Evolutionary conservation across 1,284 basidiomycete species (phyloP), one percentile per base, ranked within the genome.

Genomic region (Pascua sp.): DNA sequence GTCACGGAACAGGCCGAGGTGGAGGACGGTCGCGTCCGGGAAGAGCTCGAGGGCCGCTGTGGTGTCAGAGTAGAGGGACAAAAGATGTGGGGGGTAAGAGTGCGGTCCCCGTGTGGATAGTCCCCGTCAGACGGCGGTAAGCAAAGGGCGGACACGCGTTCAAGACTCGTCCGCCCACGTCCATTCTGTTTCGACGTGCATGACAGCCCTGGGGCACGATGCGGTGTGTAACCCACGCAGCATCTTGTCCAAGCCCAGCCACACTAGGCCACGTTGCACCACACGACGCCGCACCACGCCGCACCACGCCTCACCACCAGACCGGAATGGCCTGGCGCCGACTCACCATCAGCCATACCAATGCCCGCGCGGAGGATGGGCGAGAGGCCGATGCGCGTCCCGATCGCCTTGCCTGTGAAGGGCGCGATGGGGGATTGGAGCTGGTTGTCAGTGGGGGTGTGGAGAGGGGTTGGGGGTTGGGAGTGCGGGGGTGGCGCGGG

Each of bases 311-410:
- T 2, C 13, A 8, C 42, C n/a, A 3, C 42, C n/a, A n/a, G n/a
- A 13, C 17, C 24, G 24, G 4, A 32, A 32, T 7, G 24, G 24
- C 24, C 24, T 32, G 24, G 7, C 24, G 3, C 0, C 4, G 5
- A 65, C 76, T 45, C 73, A 60, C 89, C 85, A 65, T 96, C 91
- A 0, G 89, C 85, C 90, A 98, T 93, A n/a, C 91, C 91, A 56
- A 94, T 80, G 17, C 94, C 94, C 13, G 94, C 94, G 50, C 94
- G 86, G 55, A 98, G 80, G 68, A 98, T 91, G 39, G 94, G 94
- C 3, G 90, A 87, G 52, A 98, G 77, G 8, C 91, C 94, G 57
- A 98, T 84, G 49, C 84, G 83, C 15, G 88, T 68, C 8, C 73
- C 69, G 48, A 80, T 64, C n/a, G 69, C 65, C 37, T 72, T 66